Evolutionary conservation across 2,329 filamentous ascomycete species (phyloP).

Genomic region (Tolypocladium sp.): DNA sequence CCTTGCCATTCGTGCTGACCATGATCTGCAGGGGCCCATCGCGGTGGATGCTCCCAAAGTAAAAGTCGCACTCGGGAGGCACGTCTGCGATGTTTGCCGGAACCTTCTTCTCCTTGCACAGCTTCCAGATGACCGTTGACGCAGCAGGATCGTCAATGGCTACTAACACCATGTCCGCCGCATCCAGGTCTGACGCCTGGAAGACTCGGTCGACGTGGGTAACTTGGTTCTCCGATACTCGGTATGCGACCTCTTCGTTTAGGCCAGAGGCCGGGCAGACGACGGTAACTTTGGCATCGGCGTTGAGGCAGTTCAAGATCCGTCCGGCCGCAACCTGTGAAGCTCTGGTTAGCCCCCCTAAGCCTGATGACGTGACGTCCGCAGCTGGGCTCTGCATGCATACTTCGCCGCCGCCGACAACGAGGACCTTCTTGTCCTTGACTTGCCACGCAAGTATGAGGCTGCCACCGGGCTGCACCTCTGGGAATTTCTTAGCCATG

Average conservation of each 20-base stretch:
- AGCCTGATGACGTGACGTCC: not conserved
- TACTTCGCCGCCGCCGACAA: constrained; percentile 93
- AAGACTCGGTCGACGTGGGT: constrained; percentile 77
- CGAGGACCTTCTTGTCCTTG: constrained; percentile 77
- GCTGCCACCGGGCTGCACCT: constrained; percentile 83
- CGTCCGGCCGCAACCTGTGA: constrained; percentile 84
- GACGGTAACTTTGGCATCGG: constrained; percentile 83
- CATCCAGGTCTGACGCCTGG: constrained; percentile 76
- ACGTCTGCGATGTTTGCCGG: constrained; percentile 96
- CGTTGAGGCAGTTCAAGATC: constrained; percentile 89
- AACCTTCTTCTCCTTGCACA: constrained; percentile 78
- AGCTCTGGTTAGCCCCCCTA: constrained; percentile 7
- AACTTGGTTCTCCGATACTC: constrained; percentile 67
- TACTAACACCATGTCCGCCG: constrained; percentile 77
- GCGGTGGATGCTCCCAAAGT: constrained; percentile 91
- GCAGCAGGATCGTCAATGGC: constrained; percentile 89
- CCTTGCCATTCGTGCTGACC: constrained; percentile 97
- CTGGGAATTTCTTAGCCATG: constrained; percentile 52
- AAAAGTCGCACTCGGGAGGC: constrained; percentile 94
- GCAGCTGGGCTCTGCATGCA: constrained; percentile 22
- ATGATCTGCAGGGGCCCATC: constrained; percentile 96
- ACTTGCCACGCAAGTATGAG: constrained; percentile 95
- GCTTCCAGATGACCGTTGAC: constrained; percentile 85
- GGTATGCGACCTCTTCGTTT: constrained; percentile 80
- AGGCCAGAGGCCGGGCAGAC: constrained; percentile 72